Base-by-base conservation (phyloP, 1,284 basidiomycete species). In the Rhodotorula sp. region DNA sequence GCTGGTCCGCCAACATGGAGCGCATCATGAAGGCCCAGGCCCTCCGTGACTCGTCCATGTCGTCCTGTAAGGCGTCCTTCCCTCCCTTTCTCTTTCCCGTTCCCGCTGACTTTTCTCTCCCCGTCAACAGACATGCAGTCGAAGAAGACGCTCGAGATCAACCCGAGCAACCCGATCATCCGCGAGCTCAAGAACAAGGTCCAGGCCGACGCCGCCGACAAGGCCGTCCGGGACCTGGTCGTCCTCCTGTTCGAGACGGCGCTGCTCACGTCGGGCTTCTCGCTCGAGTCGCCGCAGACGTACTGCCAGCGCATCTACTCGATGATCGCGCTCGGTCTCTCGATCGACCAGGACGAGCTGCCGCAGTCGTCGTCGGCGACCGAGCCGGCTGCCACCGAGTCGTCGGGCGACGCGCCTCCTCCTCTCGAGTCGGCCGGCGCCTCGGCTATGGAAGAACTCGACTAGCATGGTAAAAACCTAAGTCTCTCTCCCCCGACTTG, bases 21-120 rank as follows among this genome's bases (percentile, higher is more conserved):
- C 91, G 95, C 83, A 97, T 99, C 87, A 99, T 99, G 97, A 97
- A 97, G 85, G 95, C 95, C 23, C 97, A 99, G 84, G 95, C 95
- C 60, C 90, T 98, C 71, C 92, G 95, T 79, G 95, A 99, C 83
- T 94, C 95, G 34, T 95, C 92, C 73, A 97, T 99, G 95, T 97
- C 94, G 47, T 95, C 93, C 60, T 98, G 68, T 69, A 19, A 38
- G 68, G 60, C 14, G 5, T 8, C 48, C 14, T 26, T 45, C 31
- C 12, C 12, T 28, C 23, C 23, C 19, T 3, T 34, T 26, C n/a
- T 2, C 34, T 7, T 19, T 8, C 23, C 15, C n/a, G 10, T 15
- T 23, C 0, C 38, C 49, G 31, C n/a, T 23, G 26, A 7, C 48
- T 5, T 3, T 6, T 26, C 3, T 45, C 5, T n/a, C 75, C 28